Conservation (phyloP, 768 basidiomycete species). For the Clitopilus passeckerianus region DNA sequence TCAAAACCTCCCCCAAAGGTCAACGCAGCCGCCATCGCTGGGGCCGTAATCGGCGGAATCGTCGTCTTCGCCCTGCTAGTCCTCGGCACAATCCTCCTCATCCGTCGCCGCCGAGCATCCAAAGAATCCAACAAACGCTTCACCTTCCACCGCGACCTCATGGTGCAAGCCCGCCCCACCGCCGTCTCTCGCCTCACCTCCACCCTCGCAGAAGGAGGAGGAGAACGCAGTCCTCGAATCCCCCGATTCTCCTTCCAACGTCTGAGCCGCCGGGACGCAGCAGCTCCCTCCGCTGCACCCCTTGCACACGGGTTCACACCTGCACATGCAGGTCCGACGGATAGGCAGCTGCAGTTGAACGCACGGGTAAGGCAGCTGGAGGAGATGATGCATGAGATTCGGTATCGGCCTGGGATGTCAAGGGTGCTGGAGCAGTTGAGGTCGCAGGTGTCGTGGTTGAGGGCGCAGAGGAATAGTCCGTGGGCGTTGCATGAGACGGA, state of each 20-base stretch:
- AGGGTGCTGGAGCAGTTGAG: constrained; percentile 16
- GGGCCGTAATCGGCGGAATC: constrained; percentile 9
- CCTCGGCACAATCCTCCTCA: constrained; percentile 1
- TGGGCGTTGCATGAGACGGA: constrained; percentile 18
- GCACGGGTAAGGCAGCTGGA: constrained; percentile 6
- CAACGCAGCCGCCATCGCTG: constrained; percentile 7
- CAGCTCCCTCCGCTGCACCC: not conserved
- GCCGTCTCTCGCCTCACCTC: not conserved
- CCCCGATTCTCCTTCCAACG: constrained; percentile 2
- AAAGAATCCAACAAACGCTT: constrained; percentile 2
- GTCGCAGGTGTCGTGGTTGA: constrained; percentile 17
- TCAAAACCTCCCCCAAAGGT: not conserved
- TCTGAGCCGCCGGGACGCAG: not conserved
- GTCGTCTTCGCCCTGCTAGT: constrained; percentile 5
- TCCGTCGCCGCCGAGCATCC: constrained; percentile 3
- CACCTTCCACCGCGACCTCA: constrained; percentile 9
- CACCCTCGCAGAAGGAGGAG: too few species aligned
- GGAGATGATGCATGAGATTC: constrained; percentile 6
- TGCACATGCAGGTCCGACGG: constrained; percentile 2
- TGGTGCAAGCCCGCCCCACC: constrained; percentile 9
- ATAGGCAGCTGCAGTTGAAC: constrained; percentile 6
- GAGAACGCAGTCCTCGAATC: constrained; percentile 2
- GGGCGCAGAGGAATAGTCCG: constrained; percentile 12
- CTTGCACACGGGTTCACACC: not conserved
- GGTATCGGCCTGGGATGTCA: constrained; percentile 4